Percentiles rank a stretch among this genome's conserved stretches.
Conservation (phyloP, 78 protist species). For the Ministeria vibrans region DNA sequence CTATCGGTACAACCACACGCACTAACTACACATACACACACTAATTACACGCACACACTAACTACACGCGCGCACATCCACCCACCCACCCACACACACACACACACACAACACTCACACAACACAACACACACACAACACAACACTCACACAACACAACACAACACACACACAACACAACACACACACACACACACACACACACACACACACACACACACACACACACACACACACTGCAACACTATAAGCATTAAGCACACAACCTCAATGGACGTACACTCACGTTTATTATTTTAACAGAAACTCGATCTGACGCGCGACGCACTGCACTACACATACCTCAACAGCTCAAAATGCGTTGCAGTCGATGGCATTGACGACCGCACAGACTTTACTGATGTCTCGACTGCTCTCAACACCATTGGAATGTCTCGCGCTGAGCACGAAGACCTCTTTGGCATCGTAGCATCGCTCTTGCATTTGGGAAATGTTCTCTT, state of each 20-base stretch:
- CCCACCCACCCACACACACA: not conserved
- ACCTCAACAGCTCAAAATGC: not conserved
- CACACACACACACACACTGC: not conserved
- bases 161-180: not conserved
- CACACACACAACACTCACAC: not conserved
- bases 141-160: not conserved
- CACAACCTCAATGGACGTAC: not conserved
- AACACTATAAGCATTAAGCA: not conserved
- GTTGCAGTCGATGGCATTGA: slow-evolving; percentile 11
- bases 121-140: not conserved
- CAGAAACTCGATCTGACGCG: not conserved
- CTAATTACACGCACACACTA: not conserved
- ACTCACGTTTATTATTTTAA: not conserved
- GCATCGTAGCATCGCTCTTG: slow-evolving; percentile 42
- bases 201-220: not conserved
- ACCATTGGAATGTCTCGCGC: slow-evolving; percentile 33
- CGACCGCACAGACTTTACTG: not conserved
- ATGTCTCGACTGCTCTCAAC: slow-evolving; percentile 31
- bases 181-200: not conserved
- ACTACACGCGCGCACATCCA: not conserved
- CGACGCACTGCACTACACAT: no score
- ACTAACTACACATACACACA: not conserved
- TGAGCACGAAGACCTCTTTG: slow-evolving; percentile 18
- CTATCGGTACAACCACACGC: not conserved
- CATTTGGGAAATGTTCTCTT: slow-evolving; percentile 46